Base-by-base conservation (phyloP, 139 green algal species). In the Tetraselmis chui region DNA sequence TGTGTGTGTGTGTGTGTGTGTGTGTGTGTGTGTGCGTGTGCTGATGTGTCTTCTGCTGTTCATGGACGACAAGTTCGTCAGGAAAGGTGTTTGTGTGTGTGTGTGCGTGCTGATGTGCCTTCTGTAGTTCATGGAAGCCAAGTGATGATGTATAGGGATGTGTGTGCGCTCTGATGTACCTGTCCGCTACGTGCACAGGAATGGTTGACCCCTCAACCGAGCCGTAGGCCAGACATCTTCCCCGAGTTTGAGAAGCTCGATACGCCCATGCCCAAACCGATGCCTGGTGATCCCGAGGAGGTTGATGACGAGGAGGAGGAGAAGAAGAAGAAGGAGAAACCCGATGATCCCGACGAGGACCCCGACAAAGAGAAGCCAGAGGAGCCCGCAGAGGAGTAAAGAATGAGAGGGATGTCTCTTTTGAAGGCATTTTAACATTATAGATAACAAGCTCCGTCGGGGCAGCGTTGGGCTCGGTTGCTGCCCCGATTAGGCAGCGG, bases 231-330 rank as follows among this genome's bases (percentile, higher is more conserved):
- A 45, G 95, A 98, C 86, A 96, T 96, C 76, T 95, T 96, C 75
- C 95, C 95, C 11, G 95, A 98, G 81, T 98, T 98, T 92, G 95
- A 98, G 77, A 97, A 95, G 88, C 87, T 95, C 77, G 91, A 98
- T 78, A 86, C 87, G 2, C 89, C 93, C 25, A 84, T 95, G 32
- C 91, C 91, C 28, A 92, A 97, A 74, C 86, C 88, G 30, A 84
- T 93, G 75, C 87, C 89, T 27, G 93, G 94, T 22, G 95, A 98
- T 83, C 95, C 95, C n/a, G 94, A 97, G 87, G 87, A 94, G 83
- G 94, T 94, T 2, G 94, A 98, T 79, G 94, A 97, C 77, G 95
- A 98, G 76, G 91, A 93, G 80, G 85, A 92, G 87, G 85, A 92
- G 28, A 92, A 98, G 84, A 92, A 97, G 80, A 81, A 91, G 30